Evolutionary conservation across 176 grass and related monocot species (phyloP).

Genomic region (Zoysia pacifica): DNA sequence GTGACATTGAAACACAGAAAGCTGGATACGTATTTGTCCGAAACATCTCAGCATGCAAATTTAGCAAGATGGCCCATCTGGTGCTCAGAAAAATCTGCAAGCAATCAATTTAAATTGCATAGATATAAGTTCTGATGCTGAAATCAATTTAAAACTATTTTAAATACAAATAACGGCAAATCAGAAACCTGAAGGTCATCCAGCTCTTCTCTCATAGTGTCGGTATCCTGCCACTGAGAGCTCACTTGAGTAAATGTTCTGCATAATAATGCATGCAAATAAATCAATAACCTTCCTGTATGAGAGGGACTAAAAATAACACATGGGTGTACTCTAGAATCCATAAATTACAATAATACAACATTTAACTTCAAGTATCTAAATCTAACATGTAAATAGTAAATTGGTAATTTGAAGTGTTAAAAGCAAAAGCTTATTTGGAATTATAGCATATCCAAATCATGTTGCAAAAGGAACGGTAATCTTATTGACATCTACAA

Average conservation of each 20-base stretch:
- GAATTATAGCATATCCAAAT: conserved; percentile 13
- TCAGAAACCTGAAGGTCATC: conserved; percentile 91
- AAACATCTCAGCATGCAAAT: conserved; percentile 99
- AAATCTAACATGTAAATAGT: not conserved
- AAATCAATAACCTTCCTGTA: conserved; percentile 18
- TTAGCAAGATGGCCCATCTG: conserved; percentile 98
- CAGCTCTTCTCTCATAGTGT: conserved; percentile 96
- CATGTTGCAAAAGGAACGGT: not conserved
- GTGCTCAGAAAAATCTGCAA: conserved; percentile 98
- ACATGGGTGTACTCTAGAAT: conserved; percentile 26
- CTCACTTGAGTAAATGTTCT: conserved; percentile 99
- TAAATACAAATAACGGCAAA: conserved; percentile 41
- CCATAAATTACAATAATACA: conserved; percentile 33
- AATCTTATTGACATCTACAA: conserved; percentile 21
- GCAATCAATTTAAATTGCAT: conserved; percentile 33
- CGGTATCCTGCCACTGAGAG: conserved; percentile 94
- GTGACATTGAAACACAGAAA: conserved; percentile 26
- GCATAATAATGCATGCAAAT: conserved; percentile 45
- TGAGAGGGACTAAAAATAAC: not conserved
- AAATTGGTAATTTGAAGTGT: not conserved
- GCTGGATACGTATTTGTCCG: conserved; percentile 94
- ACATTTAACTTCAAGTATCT: not conserved
- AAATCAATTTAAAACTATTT: not conserved
- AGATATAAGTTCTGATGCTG: conserved; percentile 7
- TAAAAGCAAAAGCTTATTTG: not conserved